Evolutionary conservation across 805 yeast genomes (phyloP).

Genomic region (Scheffersomyces spartinae): DNA sequence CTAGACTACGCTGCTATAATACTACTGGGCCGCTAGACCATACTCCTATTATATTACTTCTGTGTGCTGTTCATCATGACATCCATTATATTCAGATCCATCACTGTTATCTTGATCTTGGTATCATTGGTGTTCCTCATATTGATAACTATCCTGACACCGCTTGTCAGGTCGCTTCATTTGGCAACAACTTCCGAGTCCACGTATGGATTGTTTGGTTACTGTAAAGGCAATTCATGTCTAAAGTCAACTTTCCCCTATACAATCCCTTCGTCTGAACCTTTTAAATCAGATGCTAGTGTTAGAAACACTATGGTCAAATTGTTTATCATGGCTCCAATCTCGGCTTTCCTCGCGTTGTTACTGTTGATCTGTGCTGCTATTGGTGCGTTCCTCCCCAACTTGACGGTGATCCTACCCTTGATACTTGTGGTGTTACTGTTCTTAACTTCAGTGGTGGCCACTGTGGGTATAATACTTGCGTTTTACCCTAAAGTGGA

Average conservation of each 20-base stretch:
- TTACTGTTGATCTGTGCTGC: conserved; percentile 14
- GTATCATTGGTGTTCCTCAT: conserved; percentile 53
- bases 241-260: too few species aligned
- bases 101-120: conserved; percentile 30
- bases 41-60: conserved; percentile 1
- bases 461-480: conserved; percentile 25
- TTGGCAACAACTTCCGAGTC: conserved; percentile 35
- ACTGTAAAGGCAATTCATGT: conserved; percentile 27
- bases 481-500: conserved; percentile 52
- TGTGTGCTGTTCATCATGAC: conserved; percentile 4
- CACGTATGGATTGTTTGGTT: conserved; percentile 59
- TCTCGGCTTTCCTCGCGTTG: conserved; percentile 55
- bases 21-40: not conserved
- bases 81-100: conserved; percentile 25
- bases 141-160: conserved; percentile 50
- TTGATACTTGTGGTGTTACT: too few species aligned
- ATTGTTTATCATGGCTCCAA: conserved; percentile 48
- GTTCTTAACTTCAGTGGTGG: conserved; percentile 8
- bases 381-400: too few species aligned
- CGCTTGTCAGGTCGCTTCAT: conserved; percentile 38
- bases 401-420: too few species aligned
- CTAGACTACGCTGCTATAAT: too few species aligned
- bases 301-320: conserved; percentile 43
- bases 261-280: too few species aligned
- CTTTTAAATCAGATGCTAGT: too few species aligned